Base-by-base conservation (phyloP, 352 stramenopile species). In the Phytophthora multivora region DNA sequence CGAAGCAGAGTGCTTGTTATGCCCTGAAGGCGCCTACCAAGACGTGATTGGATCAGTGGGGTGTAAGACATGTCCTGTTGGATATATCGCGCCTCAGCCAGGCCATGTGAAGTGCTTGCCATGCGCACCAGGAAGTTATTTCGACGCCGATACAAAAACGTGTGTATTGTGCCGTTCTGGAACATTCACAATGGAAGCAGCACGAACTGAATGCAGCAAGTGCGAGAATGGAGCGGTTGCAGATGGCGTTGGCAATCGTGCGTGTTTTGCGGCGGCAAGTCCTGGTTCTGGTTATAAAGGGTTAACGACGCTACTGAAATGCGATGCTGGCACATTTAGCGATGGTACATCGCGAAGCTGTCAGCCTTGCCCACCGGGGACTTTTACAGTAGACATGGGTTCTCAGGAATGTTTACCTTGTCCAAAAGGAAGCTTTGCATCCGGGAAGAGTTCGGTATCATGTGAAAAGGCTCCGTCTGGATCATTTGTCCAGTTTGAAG, bases 1-100 rank as follows among this genome's bases (percentile, higher is more conserved):
- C 23, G 76, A 86, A 45, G 62, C 74, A 12, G 43, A 73, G 39
- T 91, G 81, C 53, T 56, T 84, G 8, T 41, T 73, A 38, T 89
- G 79, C 36, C 67, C 81, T 4, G 60, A 66, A 15, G 70, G 42
- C 2, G 69, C 63, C 1, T 88, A 69, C 43, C 80, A 88, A 71
- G 55, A 72, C 21, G 42, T 38, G 7, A 30, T 40, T 46, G 76
- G 74, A 8, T 64, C 59, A 0, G 67, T 51, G 0, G 12, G 30
- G 10, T 90, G 78, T 45, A 68, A 60, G 4, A 13, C 35, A 4
- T 91, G 82, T 41, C 65, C 78, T 12, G 26, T 66, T 25, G 79
- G 79, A 2, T 67, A 68, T 31, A 58, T 86, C 8, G 72, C 82
- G 0, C 68, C 65, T 5, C 64, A 68, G 6, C 42, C 42, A 15